Evolutionary conservation across 805 yeast species (phyloP).

Genomic region (Candida coleopterorum): DNA sequence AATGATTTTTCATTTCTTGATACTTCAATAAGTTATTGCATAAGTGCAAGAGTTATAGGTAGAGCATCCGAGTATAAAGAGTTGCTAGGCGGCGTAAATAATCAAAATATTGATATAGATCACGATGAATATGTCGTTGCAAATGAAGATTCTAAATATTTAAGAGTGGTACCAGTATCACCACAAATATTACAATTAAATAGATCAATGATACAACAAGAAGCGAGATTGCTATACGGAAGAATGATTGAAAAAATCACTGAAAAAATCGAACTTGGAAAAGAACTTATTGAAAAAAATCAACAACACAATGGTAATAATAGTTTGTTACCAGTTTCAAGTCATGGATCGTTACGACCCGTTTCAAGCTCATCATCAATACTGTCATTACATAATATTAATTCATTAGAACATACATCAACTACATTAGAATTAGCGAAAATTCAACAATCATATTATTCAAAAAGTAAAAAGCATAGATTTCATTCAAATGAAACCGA

Average conservation of each 20-base stretch:
- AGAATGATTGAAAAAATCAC: conserved; percentile 24
- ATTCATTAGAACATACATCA: conserved; percentile 14
- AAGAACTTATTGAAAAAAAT: conserved; percentile 9
- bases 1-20: conserved; percentile 29
- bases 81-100: conserved; percentile 11
- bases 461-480: conserved; percentile 9
- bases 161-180: conserved; percentile 21
- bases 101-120: conserved; percentile 4
- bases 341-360: not conserved
- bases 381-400: conserved; percentile 2
- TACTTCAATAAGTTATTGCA: conserved; percentile 27
- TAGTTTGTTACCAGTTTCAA: not conserved
- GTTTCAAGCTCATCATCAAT: conserved; percentile 2
- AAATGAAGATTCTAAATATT: conserved; percentile 22
- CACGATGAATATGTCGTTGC: conserved; percentile 28
- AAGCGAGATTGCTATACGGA: conserved; percentile 28
- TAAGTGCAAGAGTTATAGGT: conserved; percentile 35
- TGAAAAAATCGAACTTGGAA: conserved; percentile 23
- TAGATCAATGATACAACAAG: conserved; percentile 26
- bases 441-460: conserved; percentile 24
- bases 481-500: conserved; percentile 3
- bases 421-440: conserved; percentile 24
- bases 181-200: conserved; percentile 24
- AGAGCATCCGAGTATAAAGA: conserved; percentile 26
- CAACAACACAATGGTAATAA: too few relatives aligned